A percentile compares a stretch with the other conserved stretches of the same genome.
Conservation (phyloP, 2,329 filamentous ascomycete species). For the Orbilia ellipsospora region DNA sequence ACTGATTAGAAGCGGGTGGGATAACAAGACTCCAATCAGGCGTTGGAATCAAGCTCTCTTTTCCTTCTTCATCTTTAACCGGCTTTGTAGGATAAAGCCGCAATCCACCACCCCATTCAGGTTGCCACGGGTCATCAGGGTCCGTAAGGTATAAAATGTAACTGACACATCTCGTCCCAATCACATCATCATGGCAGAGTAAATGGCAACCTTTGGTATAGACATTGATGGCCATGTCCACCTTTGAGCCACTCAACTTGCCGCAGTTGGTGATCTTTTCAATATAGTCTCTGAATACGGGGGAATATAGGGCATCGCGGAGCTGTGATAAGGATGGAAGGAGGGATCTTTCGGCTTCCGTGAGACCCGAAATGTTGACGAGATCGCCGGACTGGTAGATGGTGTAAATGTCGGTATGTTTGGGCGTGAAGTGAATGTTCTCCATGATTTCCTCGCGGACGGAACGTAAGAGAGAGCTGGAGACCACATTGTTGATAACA, state of each 20-base stretch:
- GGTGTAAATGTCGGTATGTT: slow-evolving; percentile 99
- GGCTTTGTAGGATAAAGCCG: slow-evolving; percentile 81
- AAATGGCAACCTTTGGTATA: slow-evolving; percentile 97
- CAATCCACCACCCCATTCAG: slow-evolving; percentile 91
- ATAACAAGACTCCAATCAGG: slow-evolving; percentile 84
- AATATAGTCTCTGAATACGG: slow-evolving; percentile 87
- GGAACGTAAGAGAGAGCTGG: slow-evolving; percentile 81
- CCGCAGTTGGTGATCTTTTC: slow-evolving; percentile 87
- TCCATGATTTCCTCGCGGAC: slow-evolving; percentile 89
- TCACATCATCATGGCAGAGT: slow-evolving; percentile 97
- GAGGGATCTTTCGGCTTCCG: slow-evolving; percentile 83
- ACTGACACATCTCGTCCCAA: slow-evolving; percentile 93
- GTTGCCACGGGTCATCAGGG: slow-evolving; percentile 88
- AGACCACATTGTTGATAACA: slow-evolving; percentile 83
- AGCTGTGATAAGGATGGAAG: slow-evolving; percentile 89
- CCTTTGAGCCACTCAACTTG: slow-evolving; percentile 89
- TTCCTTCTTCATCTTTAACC: slow-evolving; percentile 69
- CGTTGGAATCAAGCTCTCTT: slow-evolving; percentile 81
- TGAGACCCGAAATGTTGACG: slow-evolving; percentile 93
- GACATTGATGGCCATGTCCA: slow-evolving; percentile 98
- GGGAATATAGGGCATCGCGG: slow-evolving; percentile 94
- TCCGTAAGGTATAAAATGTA: slow-evolving; percentile 97
- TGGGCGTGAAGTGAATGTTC: slow-evolving; percentile 94
- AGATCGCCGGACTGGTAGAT: slow-evolving; percentile 98
- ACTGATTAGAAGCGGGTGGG: slow-evolving; percentile 94